Conservation (phyloP, 164 flowering plant genomes). For the Dillenia suffruticosa region DNA sequence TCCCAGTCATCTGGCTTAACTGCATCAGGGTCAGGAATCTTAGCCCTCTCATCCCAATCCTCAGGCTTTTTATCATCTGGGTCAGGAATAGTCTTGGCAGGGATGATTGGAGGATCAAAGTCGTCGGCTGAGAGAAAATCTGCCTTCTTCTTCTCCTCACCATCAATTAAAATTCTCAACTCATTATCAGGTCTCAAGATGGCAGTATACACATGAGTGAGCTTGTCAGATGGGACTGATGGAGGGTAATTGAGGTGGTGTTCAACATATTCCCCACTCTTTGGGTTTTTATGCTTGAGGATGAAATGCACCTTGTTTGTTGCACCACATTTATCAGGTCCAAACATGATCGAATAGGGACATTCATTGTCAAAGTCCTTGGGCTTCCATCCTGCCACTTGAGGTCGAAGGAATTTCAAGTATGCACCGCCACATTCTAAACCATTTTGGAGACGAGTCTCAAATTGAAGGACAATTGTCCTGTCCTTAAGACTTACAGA, state of each 20-base stretch:
- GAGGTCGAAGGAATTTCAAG: conserved; percentile 91
- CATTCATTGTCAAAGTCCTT: conserved; percentile 85
- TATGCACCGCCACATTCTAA: conserved; percentile 99
- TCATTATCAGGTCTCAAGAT: conserved; percentile 73
- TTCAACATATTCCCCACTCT: conserved; percentile 79
- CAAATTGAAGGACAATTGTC: conserved; percentile 79
- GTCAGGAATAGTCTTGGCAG: conserved; percentile 83
- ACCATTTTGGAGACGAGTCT: conserved; percentile 84
- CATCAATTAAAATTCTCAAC: conserved; percentile 68
- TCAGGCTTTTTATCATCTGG: conserved; percentile 96
- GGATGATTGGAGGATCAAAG: conserved; percentile 87
- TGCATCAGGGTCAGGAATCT: conserved; percentile 86
- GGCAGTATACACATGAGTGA: conserved; percentile 87
- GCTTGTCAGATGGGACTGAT: conserved; percentile 83
- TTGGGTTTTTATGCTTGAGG: conserved; percentile 91
- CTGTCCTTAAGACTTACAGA: conserved; percentile 63
- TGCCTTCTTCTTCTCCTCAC: conserved; percentile 87
- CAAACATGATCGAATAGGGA: conserved; percentile 96
- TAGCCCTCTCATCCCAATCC: conserved; percentile 97
- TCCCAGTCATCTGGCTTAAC: conserved; percentile 98
- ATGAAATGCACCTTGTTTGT: conserved; percentile 97
- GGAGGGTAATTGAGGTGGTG: conserved; percentile 94
- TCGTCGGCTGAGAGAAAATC: conserved; percentile 73
- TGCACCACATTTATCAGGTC: conserved; percentile 94
- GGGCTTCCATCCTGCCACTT: conserved; percentile 89